These are phyloP conservation scores for Sutorius australiensis DNA, from an alignment of 768 basidiomycete species.

Conservation along the genomic window DNA sequence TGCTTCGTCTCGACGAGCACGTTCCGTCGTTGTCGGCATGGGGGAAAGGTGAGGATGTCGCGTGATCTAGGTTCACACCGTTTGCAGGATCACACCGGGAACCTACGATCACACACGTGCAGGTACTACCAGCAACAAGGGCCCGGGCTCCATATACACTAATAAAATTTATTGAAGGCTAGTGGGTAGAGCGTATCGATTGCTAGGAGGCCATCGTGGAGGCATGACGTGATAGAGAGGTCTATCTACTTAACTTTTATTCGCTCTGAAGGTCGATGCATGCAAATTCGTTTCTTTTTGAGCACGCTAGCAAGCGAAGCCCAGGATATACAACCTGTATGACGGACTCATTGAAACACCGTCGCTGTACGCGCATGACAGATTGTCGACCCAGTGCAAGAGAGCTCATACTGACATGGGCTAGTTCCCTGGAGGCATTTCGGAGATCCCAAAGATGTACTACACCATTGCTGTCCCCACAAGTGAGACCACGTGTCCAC, in stretches of 20 bases:
- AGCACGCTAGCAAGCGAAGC: constrained; percentile 36
- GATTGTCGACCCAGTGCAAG: background rate
- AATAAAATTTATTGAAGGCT: background rate
- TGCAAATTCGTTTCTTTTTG: constrained; percentile 36
- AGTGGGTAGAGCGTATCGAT: background rate
- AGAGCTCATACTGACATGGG: constrained; percentile 18
- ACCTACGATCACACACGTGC: background rate
- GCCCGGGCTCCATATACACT: background rate
- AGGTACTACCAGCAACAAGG: background rate
- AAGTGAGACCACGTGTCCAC: constrained; percentile 33
- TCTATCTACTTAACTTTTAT: background rate
- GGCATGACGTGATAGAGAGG: background rate
- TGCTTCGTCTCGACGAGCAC: constrained; percentile 47
- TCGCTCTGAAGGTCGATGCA: constrained; percentile 23
- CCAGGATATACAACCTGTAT: constrained; percentile 36
- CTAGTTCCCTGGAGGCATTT: constrained; percentile 26
- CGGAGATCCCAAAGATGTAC: constrained; percentile 50
- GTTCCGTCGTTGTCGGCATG: constrained; percentile 27
- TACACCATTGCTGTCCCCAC: constrained; percentile 40
- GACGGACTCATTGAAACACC: constrained; percentile 36
- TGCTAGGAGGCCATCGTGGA: background rate
- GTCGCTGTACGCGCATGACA: constrained; percentile 24
- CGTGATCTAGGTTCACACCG: background rate
- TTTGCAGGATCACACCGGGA: constrained; percentile 3
- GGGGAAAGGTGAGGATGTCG: background rate